Evolutionary conservation across 2,329 filamentous ascomycete genomes (phyloP).

Genomic region (Fusarium bactridioides): DNA sequence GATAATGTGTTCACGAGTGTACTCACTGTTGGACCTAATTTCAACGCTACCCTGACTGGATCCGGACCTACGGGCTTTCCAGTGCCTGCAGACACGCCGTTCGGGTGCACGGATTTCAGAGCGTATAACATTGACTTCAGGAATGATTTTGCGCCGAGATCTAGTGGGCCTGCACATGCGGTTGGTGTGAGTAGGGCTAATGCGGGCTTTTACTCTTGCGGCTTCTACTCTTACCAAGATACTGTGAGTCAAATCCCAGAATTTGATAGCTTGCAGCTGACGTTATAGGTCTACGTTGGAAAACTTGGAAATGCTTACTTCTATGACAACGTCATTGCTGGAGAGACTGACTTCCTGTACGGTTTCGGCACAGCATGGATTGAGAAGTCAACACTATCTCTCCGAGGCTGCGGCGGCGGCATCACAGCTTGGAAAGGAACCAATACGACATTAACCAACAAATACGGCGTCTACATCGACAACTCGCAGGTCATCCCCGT

Average conservation of each 20-base stretch:
- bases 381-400: conserved; percentile 59
- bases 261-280: rapidly evolving
- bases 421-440: conserved; percentile 73
- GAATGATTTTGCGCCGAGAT: conserved; percentile 62
- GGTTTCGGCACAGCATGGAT: conserved; percentile 73
- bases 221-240: conserved; percentile 74
- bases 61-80: conserved; percentile 67
- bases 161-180: conserved; percentile 66
- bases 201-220: conserved; percentile 71
- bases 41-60: conserved; percentile 69
- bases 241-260: conserved; percentile 53
- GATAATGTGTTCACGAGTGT: conserved; percentile 71
- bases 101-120: conserved; percentile 69
- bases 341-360: conserved; percentile 74
- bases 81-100: conserved; percentile 67
- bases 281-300: conserved; percentile 64
- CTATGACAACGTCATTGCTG: conserved; percentile 65
- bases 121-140: conserved; percentile 73
- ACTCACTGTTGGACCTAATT: conserved; percentile 68
- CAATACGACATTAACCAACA: conserved; percentile 71
- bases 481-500: conserved; percentile 61
- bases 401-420: conserved; percentile 70
- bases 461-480: conserved; percentile 72
- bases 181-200: conserved; percentile 69
- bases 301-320: conserved; percentile 74